Conservation (phyloP, 345 rosid species). For the Punica granatum region DNA sequence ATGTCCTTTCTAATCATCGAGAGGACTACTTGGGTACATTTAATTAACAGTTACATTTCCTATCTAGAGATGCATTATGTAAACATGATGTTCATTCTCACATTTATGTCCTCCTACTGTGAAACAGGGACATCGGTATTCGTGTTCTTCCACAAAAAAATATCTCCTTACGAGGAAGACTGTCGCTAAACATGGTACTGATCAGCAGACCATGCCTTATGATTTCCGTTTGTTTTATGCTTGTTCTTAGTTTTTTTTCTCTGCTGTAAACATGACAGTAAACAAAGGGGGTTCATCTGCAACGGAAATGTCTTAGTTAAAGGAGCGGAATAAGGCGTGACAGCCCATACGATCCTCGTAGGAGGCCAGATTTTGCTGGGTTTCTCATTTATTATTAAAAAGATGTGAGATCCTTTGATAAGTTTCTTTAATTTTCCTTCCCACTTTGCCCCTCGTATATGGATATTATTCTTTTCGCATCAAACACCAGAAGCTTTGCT, state of each 20-base stretch:
- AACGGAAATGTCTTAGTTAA: no score
- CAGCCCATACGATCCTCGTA: no score
- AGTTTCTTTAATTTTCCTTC: background rate
- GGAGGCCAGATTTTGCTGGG: no score
- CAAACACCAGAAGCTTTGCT: no score
- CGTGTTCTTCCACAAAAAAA: background rate
- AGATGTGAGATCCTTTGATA: no score
- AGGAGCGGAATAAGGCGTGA: no score
- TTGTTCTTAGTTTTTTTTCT: no score
- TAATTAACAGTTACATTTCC: background rate
- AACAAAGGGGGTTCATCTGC: background rate
- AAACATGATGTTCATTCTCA: background rate
- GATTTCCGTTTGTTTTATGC: background rate
- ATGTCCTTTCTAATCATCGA: background rate
- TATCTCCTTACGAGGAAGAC: background rate
- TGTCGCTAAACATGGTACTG: background rate
- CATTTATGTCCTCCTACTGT: no score
- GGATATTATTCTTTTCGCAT: background rate
- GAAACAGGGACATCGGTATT: background rate
- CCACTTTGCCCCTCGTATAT: background rate
- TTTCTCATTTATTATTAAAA: no score
- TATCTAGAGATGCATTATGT: background rate
- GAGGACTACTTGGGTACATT: background rate
- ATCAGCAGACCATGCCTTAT: background rate
- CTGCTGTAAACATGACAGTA: background rate